Conservation (phyloP, 164 flowering plant genomes). For the Nelumbo lutea region DNA sequence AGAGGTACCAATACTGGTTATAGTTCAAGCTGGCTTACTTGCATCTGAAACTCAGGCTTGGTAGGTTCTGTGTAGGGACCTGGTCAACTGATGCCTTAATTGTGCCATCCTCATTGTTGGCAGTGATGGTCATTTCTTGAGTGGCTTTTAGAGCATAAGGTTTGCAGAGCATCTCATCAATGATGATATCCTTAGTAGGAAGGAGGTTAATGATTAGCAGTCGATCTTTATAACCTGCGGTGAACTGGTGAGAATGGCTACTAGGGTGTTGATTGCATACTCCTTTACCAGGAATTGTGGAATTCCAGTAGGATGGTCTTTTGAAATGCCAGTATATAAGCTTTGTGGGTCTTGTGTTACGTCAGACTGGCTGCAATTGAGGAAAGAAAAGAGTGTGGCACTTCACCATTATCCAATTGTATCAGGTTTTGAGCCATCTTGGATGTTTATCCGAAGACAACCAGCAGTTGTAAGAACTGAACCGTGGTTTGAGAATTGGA, state of each 20-base stretch:
- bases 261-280: slow-evolving; percentile 16
- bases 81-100: neutral
- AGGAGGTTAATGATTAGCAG: slow-evolving; percentile 24
- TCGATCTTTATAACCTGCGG: slow-evolving; percentile 10
- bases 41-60: slow-evolving; percentile 20
- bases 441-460: slow-evolving; percentile 17
- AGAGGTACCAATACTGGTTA: slow-evolving; percentile 19
- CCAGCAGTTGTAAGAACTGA: slow-evolving; percentile 13
- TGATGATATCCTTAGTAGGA: slow-evolving; percentile 14
- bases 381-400: slow-evolving; percentile 15
- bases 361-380: slow-evolving; percentile 3
- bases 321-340: slow-evolving; percentile 21
- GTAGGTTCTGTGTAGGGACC: slow-evolving; percentile 17
- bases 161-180: slow-evolving; percentile 18
- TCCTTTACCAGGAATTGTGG: slow-evolving; percentile 21
- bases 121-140: slow-evolving; percentile 15
- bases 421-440: slow-evolving; percentile 11
- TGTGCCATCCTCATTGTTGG: slow-evolving; percentile 5
- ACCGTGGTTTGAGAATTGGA: slow-evolving; percentile 8
- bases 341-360: slow-evolving; percentile 12
- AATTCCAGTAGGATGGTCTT: slow-evolving; percentile 16
- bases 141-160: slow-evolving; percentile 24
- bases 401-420: slow-evolving; percentile 3
- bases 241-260: slow-evolving; percentile 20
- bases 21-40: slow-evolving; percentile 16